phyloP scores from a whole-genome alignment of 2,329 filamentous ascomycete species.

The Diaporthe longicolla region DNA sequence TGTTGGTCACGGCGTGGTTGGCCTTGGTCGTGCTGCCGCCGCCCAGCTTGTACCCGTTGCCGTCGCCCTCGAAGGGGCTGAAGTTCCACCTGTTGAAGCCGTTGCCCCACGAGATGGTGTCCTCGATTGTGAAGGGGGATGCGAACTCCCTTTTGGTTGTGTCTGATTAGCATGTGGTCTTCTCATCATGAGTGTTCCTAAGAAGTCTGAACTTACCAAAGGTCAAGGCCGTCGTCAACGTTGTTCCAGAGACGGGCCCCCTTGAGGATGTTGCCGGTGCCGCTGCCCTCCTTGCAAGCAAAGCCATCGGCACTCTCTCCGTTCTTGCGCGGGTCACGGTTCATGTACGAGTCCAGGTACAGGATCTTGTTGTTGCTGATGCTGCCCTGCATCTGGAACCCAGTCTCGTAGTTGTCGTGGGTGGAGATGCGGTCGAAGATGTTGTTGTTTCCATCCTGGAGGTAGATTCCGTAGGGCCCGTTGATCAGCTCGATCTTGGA shows the following conservation, averaged over 20 bases:
- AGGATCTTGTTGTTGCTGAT: slow-evolving; percentile 56
- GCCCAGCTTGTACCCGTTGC: slow-evolving; percentile 64
- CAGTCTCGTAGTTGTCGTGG: slow-evolving; percentile 57
- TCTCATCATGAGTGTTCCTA: neutral
- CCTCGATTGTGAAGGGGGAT: slow-evolving; percentile 58
- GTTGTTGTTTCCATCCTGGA: slow-evolving; percentile 54
- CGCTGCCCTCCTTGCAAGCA: slow-evolving; percentile 61
- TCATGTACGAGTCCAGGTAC: slow-evolving; percentile 60
- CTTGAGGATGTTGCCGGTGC: slow-evolving; percentile 60
- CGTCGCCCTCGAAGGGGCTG: slow-evolving; percentile 58
- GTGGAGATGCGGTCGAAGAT: slow-evolving; percentile 54
- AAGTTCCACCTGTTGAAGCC: slow-evolving; percentile 62
- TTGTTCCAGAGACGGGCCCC: slow-evolving; percentile 65
- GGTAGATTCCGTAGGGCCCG: slow-evolving; percentile 55
- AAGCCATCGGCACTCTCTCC: slow-evolving; percentile 66
- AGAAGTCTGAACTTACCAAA: slow-evolving; percentile 44
- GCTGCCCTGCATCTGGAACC: slow-evolving; percentile 54
- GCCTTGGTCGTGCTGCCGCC: slow-evolving; percentile 55
- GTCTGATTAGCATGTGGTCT: neutral
- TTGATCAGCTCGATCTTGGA: slow-evolving; percentile 56
- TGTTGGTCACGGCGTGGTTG: slow-evolving; percentile 60
- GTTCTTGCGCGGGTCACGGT: slow-evolving; percentile 64
- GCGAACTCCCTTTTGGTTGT: slow-evolving; percentile 52
- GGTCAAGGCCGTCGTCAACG: slow-evolving; percentile 60
- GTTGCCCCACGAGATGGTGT: slow-evolving; percentile 62